phyloP scores from a whole-genome alignment of 768 basidiomycete species.

The Kwoniella mangroviensis region DNA sequence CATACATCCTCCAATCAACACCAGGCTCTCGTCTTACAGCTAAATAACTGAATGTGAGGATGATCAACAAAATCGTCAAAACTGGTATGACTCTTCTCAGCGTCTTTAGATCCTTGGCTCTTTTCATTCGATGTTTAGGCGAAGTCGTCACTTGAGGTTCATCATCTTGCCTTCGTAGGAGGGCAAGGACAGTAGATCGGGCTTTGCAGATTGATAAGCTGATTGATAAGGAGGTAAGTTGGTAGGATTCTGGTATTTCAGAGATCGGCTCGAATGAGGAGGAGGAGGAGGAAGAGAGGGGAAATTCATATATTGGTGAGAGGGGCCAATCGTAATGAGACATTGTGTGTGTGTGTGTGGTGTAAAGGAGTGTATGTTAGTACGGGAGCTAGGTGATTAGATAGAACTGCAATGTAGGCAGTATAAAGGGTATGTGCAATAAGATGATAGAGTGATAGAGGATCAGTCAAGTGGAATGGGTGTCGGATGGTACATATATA shows the following conservation, averaged over 20 bases:
- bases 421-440: background rate
- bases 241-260: background rate
- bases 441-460: background rate
- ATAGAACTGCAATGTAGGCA: background rate
- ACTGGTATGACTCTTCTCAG: conserved; percentile 5
- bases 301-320: conserved; percentile 9
- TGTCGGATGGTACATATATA: background rate
- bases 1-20: background rate
- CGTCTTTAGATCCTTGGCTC: background rate
- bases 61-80: conserved; percentile 10
- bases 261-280: background rate
- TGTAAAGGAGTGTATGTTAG: background rate
- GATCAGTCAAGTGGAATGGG: background rate
- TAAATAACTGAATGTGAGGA: conserved; percentile 6
- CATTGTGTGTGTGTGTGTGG: background rate
- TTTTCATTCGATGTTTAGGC: conserved; percentile 9
- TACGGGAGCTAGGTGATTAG: background rate
- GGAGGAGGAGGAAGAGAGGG: background rate
- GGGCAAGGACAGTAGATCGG: background rate
- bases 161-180: background rate
- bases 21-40: background rate
- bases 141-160: conserved; percentile 9
- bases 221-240: background rate
- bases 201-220: background rate
- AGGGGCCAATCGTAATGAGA: conserved; percentile 9